Evolutionary conservation across 371 early-diverging fungal genomes (phyloP).

Genomic region (Entomophthora muscae): DNA sequence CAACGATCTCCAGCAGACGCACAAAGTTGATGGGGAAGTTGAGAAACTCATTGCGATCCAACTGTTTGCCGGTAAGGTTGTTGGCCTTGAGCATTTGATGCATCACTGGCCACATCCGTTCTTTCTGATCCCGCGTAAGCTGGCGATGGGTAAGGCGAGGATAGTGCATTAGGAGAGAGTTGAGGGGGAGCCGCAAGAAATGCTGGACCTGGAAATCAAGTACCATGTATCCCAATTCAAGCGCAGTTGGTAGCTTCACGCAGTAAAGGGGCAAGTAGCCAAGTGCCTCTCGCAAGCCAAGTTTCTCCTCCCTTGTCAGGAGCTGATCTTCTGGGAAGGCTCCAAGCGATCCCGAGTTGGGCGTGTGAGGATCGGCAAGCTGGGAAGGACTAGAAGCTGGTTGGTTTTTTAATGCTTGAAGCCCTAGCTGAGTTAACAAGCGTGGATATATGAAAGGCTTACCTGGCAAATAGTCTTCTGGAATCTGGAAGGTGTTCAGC

Average conservation of each 20-base stretch:
- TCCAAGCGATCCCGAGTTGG: background rate
- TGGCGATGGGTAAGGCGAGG: background rate
- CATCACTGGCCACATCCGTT: constrained; percentile 7
- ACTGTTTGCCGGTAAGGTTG: background rate
- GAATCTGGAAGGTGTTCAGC: background rate
- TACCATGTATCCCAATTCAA: background rate
- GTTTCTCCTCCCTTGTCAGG: background rate
- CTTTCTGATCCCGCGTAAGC: background rate
- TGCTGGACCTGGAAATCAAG: constrained; percentile 4
- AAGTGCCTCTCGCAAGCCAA: background rate
- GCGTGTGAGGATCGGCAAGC: background rate
- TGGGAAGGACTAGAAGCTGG: background rate
- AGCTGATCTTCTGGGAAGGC: background rate
- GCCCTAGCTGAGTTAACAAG: background rate
- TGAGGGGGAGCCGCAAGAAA: background rate
- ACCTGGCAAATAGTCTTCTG: background rate
- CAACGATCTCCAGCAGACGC: background rate
- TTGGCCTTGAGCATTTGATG: background rate
- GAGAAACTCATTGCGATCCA: background rate
- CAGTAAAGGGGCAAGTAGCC: background rate
- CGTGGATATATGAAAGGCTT: background rate
- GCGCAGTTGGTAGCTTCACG: background rate
- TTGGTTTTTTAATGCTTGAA: background rate
- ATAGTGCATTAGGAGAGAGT: background rate
- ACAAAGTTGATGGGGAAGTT: background rate